A percentile compares a stretch with the other conserved stretches of the same genome.
Evolutionary conservation across 2,329 filamentous ascomycete genomes (phyloP).

Genomic region (Aspergillus glaucus): DNA sequence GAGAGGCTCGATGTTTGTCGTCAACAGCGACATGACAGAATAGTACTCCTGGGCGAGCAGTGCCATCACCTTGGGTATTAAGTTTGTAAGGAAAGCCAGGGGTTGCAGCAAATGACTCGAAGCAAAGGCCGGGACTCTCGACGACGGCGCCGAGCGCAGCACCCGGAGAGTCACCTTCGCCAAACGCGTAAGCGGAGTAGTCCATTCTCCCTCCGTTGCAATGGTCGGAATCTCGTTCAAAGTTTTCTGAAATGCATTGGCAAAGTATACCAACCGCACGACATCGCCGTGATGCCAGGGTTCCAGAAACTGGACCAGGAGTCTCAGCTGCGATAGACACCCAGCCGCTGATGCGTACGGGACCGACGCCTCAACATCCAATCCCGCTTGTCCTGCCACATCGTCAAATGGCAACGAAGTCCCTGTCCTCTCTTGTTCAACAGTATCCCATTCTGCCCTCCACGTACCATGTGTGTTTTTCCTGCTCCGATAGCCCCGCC

Average conservation of each 20-base stretch:
- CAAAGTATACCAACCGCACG: conserved; percentile 40
- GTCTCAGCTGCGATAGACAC: conserved; percentile 52
- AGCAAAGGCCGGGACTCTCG: conserved; percentile 13
- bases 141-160: conserved; percentile 21
- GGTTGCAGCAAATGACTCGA: conserved; percentile 30
- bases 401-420: conserved; percentile 20
- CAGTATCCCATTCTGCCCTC: conserved; percentile 57
- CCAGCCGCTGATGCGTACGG: conserved; percentile 30
- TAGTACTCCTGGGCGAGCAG: conserved; percentile 34
- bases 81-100: conserved; percentile 29
- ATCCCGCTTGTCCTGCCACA: conserved; percentile 39
- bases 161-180: conserved; percentile 30
- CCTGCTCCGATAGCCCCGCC: conserved; percentile 69
- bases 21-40: conserved; percentile 33
- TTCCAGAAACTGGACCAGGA: conserved; percentile 62
- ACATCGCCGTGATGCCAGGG: conserved; percentile 40
- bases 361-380: conserved; percentile 41
- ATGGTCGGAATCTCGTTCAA: conserved; percentile 31
- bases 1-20: conserved; percentile 17
- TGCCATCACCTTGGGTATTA: conserved; percentile 38
- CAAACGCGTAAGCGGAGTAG: conserved; percentile 33
- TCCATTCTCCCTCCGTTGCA: conserved; percentile 36
- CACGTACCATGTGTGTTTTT: conserved; percentile 51
- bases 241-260: conserved; percentile 35
- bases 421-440: conserved; percentile 41